Base-by-base conservation (phyloP, 1,284 basidiomycete genomes). In the Malassezia obtusa region DNA sequence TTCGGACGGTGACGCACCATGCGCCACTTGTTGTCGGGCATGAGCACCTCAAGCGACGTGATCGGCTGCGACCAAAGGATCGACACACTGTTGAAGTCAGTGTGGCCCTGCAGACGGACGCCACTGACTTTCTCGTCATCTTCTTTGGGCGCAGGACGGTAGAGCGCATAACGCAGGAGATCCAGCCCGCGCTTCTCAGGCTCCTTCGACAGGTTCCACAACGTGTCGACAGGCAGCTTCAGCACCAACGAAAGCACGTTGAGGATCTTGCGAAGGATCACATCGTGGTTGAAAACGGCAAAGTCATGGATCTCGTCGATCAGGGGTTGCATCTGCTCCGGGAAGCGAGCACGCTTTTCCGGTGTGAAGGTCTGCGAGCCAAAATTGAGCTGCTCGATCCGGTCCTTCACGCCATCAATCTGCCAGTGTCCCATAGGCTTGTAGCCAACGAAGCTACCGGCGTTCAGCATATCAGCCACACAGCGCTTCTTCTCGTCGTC, bases 361-460 rank as follows among this genome's bases (percentile, higher is more conserved):
- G 53, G 38, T 2, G 44, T 24, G 32, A 75, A 76, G 32, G 67
- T 58, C 31, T 66, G 62, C 3, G 63, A 63, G 33, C 76, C 76
- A 66, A 76, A 75, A 67, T 77, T 77, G 59, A 77, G 71, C 52
- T 77, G 76, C 51, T 75, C 74, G 49, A 77, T 77, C 1, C 75
- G 67, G 50, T 77, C 77, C 33, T 66, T 63, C 17, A 71, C 60
- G 3, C 72, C 75, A 36, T 71, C 57, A 25, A 71, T 57, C 30
- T 69, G 65, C 75, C 76, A 77, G 63, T 77, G 76, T 2, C 76
- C 76, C 52, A 73, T 74, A 48, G 76, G 74, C 57, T 77, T 77
- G 74, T 77, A 77, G 0, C 76, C 71, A n/a, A 69, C 64, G 36
- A 73, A 73, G 31, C 44, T 51, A 0, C 76, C 71, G 0, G 58